Percentiles rank a stretch among this genome's conserved stretches.
Evolutionary conservation across 2,329 filamentous ascomycete genomes (phyloP).

Genomic region (Teratosphaeria destructans): DNA sequence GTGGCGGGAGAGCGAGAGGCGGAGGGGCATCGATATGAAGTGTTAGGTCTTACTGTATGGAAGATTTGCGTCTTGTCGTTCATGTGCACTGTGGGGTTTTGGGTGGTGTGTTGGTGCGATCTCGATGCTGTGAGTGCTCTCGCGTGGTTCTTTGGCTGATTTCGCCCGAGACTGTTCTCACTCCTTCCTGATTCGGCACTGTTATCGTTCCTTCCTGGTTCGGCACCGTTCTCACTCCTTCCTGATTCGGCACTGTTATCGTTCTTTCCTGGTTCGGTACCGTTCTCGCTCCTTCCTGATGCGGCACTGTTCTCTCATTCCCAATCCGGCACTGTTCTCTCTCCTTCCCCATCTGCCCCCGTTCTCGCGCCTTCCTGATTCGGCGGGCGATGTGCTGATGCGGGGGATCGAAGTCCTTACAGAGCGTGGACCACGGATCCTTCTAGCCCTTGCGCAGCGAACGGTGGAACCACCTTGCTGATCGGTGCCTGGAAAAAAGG

Average conservation of each 20-base stretch:
- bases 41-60: slow-evolving; percentile 42
- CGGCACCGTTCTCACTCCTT: not conserved
- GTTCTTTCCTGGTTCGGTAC: too few species aligned
- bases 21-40: slow-evolving; percentile 72
- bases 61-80: not conserved
- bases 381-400: not conserved
- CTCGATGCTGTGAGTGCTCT: not conserved
- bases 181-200: not conserved
- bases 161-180: not conserved
- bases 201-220: too few species aligned
- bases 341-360: not conserved
- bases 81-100: not conserved
- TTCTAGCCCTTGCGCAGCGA: not conserved
- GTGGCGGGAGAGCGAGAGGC: slow-evolving; percentile 71
- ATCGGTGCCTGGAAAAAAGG: not conserved
- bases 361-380: not conserved
- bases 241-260: not conserved
- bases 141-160: not conserved
- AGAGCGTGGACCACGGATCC: not conserved
- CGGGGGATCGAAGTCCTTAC: not conserved
- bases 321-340: not conserved
- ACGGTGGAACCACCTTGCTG: not conserved
- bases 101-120: not conserved
- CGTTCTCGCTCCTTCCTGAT: not conserved
- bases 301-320: not conserved